A percentile compares a stretch with the other conserved stretches of the same genome.
Evolutionary conservation across 208 protist species (phyloP).

Genomic region (Leishmania braziliensis): DNA sequence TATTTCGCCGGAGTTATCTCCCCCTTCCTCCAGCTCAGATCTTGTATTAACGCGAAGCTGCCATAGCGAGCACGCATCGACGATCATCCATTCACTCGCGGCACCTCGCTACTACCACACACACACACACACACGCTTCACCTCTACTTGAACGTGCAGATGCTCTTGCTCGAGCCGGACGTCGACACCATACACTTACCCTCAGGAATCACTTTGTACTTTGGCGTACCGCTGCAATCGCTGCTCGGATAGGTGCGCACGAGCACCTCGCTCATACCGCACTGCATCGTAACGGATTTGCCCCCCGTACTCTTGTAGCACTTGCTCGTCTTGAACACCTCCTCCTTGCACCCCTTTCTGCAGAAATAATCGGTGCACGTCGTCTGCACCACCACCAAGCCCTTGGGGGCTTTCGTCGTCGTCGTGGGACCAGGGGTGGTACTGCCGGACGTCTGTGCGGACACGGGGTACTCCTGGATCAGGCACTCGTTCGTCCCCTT

Average conservation of each 20-base stretch:
- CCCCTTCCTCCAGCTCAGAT: background rate
- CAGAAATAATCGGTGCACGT: slow-evolving; percentile 30
- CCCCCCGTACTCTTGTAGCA: slow-evolving; percentile 8
- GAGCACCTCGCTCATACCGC: slow-evolving; percentile 34
- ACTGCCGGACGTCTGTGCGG: slow-evolving; percentile 1
- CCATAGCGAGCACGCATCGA: background rate
- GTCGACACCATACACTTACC: slow-evolving; percentile 27
- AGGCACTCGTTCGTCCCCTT: slow-evolving; percentile 59
- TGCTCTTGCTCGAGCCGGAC: slow-evolving; percentile 6
- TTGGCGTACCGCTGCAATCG: slow-evolving; percentile 36
- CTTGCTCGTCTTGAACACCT: slow-evolving; percentile 2
- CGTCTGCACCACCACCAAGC: slow-evolving; percentile 17
- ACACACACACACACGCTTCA: background rate
- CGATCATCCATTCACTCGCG: background rate
- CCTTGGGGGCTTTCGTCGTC: slow-evolving; percentile 3
- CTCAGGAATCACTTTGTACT: background rate
- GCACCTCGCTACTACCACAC: background rate
- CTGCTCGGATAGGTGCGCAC: slow-evolving; percentile 26
- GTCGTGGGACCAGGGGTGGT: background rate
- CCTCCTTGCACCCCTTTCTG: slow-evolving; percentile 15
- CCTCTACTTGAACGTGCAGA: slow-evolving; percentile 7
- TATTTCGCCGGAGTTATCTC: background rate
- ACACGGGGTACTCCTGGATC: slow-evolving; percentile 34
- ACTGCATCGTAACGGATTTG: slow-evolving; percentile 32
- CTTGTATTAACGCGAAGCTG: background rate